These are phyloP conservation scores for Boehmeria nivea DNA, from an alignment of 306 rosid genomes.

Conservation along the genomic window DNA sequence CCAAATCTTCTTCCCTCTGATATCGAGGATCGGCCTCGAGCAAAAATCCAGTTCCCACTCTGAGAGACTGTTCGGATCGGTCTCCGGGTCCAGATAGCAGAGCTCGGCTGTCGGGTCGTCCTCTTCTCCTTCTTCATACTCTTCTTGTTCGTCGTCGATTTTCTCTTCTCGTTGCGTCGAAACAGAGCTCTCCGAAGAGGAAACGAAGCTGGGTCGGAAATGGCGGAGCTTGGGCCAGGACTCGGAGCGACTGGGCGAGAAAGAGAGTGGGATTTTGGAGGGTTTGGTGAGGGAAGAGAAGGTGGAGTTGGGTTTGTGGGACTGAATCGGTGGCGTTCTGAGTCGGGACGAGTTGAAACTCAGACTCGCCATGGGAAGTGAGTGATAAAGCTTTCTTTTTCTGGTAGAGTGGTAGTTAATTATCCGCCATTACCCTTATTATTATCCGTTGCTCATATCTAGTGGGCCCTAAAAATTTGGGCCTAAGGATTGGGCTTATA, in stretches of 20 bases:
- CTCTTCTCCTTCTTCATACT: slow-evolving; percentile 22
- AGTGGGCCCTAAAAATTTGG: no score
- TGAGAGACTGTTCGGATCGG: slow-evolving; percentile 47
- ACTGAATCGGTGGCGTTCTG: slow-evolving; percentile 42
- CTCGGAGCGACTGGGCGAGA: slow-evolving; percentile 16
- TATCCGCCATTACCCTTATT: slow-evolving; percentile 24
- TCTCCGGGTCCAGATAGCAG: slow-evolving; percentile 64
- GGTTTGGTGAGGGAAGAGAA: slow-evolving; percentile 10
- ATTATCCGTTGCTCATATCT: slow-evolving; percentile 22
- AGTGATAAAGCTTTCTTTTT: not conserved
- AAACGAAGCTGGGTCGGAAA: slow-evolving; percentile 39
- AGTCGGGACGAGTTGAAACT: slow-evolving; percentile 63
- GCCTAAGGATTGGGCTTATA: no score
- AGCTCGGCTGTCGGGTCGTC: slow-evolving; percentile 76
- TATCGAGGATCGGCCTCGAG: slow-evolving; percentile 86
- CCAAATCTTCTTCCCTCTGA: slow-evolving; percentile 93
- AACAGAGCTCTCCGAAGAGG: slow-evolving; percentile 49
- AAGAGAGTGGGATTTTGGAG: slow-evolving; percentile 28
- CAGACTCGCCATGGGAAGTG: slow-evolving; percentile 68
- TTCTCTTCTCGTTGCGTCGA: slow-evolving; percentile 41
- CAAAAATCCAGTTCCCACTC: slow-evolving; percentile 96
- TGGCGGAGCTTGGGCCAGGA: slow-evolving; percentile 25
- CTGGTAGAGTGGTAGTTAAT: slow-evolving; percentile 11
- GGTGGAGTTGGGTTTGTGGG: not conserved
- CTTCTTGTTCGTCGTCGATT: no score